These are phyloP conservation scores for Thalassiosira pacifica DNA, from an alignment of 352 stramenopile species.

Conservation along the genomic window DNA sequence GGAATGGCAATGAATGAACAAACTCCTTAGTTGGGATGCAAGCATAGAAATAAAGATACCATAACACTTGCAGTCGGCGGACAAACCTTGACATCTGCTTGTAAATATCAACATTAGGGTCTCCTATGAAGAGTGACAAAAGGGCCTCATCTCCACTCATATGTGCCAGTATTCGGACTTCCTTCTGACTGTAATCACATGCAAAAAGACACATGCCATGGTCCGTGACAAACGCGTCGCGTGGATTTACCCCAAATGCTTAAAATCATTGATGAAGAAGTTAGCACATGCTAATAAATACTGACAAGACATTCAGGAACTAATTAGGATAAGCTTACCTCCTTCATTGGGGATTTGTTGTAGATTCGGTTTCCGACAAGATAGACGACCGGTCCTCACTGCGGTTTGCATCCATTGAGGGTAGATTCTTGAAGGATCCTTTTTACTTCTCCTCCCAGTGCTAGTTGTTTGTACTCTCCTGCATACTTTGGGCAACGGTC, in stretches of 20 bases:
- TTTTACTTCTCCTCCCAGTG: conserved; percentile 26
- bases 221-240: conserved; percentile 53
- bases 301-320: neutral
- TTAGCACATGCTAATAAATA: neutral
- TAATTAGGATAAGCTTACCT: no score
- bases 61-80: no score
- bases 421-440: conserved; percentile 46
- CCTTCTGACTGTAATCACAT: conserved; percentile 74
- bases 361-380: conserved; percentile 57
- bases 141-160: conserved; percentile 61
- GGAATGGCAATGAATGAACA: no score
- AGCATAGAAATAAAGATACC: no score
- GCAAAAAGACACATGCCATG: conserved; percentile 55
- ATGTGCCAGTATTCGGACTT: conserved; percentile 74
- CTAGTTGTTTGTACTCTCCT: conserved; percentile 5
- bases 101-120: conserved; percentile 67
- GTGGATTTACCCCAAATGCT: conserved; percentile 54
- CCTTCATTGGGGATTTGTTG: conserved; percentile 21
- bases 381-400: conserved; percentile 63
- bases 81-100: conserved; percentile 74
- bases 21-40: no score
- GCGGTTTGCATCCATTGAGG: conserved; percentile 69
- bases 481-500: conserved; percentile 54
- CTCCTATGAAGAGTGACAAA: conserved; percentile 55
- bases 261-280: neutral